Evolutionary conservation across 2,329 filamentous ascomycete species (phyloP).

Genomic region (Colletotrichum sp.): DNA sequence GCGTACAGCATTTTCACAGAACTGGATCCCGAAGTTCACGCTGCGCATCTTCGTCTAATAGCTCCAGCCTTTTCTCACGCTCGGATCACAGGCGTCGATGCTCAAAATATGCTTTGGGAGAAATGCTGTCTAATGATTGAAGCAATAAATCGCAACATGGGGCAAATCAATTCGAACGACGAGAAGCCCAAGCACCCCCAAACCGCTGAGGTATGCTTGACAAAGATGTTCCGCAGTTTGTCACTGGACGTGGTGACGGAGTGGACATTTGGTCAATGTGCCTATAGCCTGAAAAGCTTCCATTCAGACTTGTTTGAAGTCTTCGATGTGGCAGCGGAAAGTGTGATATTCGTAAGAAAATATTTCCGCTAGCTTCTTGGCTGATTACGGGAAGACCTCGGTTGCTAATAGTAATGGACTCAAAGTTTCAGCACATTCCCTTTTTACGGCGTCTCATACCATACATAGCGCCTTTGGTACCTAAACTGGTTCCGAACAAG

Average conservation of each 20-base stretch:
- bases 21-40: neutral
- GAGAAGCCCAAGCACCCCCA: neutral
- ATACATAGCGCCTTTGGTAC: neutral
- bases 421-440: neutral
- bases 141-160: neutral
- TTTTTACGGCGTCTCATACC: neutral
- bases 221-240: neutral
- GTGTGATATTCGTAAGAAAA: neutral
- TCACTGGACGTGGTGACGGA: neutral
- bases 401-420: neutral
- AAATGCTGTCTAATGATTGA: neutral
- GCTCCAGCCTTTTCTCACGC: neutral
- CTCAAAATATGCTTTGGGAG: neutral
- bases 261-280: slow-evolving; percentile 4
- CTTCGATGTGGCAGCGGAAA: neutral
- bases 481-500: neutral
- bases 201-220: neutral
- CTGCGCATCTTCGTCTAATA: neutral
- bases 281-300: neutral
- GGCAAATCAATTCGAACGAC: neutral
- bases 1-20: slow-evolving; percentile 4
- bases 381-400: neutral
- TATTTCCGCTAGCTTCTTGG: neutral
- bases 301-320: neutral
- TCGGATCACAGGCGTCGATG: neutral